A percentile compares a stretch with the other conserved stretches of the same genome.
These are phyloP conservation scores for Alternaria longipes DNA, from an alignment of 2,329 filamentous ascomycete species.

Conservation along the genomic window DNA sequence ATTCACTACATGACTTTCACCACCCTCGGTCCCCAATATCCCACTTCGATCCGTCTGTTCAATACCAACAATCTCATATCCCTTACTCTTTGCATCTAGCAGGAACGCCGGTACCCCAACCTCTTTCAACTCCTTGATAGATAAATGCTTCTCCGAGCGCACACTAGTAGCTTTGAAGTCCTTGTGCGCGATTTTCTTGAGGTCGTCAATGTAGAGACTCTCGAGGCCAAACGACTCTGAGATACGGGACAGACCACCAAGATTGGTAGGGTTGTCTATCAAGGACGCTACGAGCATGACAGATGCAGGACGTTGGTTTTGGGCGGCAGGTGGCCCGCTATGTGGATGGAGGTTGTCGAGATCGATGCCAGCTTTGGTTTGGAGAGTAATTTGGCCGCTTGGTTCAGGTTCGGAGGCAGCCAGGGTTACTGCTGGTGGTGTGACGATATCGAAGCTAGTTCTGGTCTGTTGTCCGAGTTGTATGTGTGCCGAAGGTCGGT, in stretches of 20 bases:
- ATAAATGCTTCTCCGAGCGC: constrained; percentile 59
- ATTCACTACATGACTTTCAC: background rate
- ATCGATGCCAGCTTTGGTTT: constrained; percentile 62
- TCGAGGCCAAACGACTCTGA: constrained; percentile 62
- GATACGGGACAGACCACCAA: constrained; percentile 61
- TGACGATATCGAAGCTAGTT: background rate
- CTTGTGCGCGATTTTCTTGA: constrained; percentile 53
- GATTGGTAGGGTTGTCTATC: constrained; percentile 60
- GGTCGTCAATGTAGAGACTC: constrained; percentile 56
- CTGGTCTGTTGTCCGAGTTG: background rate
- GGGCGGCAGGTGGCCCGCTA: constrained; percentile 26
- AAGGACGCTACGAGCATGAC: constrained; percentile 61
- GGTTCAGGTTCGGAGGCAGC: background rate
- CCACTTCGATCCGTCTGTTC: constrained; percentile 63
- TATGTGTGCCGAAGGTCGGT: constrained; percentile 34
- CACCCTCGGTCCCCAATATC: constrained; percentile 51
- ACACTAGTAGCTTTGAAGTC: constrained; percentile 62
- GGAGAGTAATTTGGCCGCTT: constrained; percentile 49
- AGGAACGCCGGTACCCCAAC: constrained; percentile 51
- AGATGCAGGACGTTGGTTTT: constrained; percentile 38
- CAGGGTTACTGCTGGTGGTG: background rate
- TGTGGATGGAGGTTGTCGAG: constrained; percentile 39
- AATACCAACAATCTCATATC: constrained; percentile 62
- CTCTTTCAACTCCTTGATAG: constrained; percentile 53
- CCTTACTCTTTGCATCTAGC: constrained; percentile 54